Evolutionary conservation across 75 land plant genomes (phyloP).

Genomic region (Isoetes taiwanensis): DNA sequence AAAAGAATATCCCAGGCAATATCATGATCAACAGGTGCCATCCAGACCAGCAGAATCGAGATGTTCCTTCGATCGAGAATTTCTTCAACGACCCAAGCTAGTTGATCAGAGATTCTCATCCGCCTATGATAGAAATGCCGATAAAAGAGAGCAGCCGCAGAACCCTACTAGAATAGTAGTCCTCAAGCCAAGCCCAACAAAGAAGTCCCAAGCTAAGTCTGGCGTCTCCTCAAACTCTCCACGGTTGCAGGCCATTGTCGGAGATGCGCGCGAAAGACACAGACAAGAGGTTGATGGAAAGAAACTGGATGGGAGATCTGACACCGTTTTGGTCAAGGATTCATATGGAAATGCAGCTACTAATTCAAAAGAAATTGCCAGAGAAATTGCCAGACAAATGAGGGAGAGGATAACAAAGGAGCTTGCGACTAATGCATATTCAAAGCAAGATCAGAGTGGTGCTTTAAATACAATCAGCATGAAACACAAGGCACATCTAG

Average conservation of each 20-base stretch:
- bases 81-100: constrained; percentile 37
- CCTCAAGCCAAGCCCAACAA: constrained; percentile 56
- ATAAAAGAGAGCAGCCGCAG: background rate
- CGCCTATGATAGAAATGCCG: background rate
- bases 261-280: constrained; percentile 9
- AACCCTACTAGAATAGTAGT: constrained; percentile 70
- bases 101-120: constrained; percentile 9
- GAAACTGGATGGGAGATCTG: constrained; percentile 21
- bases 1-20: too few species aligned
- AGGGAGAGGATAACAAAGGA: constrained; percentile 33
- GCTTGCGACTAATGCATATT: too few species aligned
- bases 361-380: constrained; percentile 43
- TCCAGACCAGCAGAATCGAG: background rate
- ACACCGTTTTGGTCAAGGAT: constrained; percentile 10
- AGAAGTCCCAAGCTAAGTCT: constrained; percentile 20
- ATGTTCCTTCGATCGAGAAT: background rate
- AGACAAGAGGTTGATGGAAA: background rate
- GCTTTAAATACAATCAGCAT: too few species aligned
- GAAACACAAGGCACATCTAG: too few species aligned
- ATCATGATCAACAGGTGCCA: background rate
- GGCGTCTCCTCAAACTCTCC: constrained; percentile 20
- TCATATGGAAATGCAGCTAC: constrained; percentile 10
- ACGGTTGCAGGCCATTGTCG: constrained; percentile 8
- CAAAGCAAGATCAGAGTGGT: too few species aligned
- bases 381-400: constrained; percentile 40